Evolutionary conservation across 495 filamentous ascomycete species (phyloP), one percentile per base, ranked within the genome.

Genomic region (Aspergillus avenaceus): DNA sequence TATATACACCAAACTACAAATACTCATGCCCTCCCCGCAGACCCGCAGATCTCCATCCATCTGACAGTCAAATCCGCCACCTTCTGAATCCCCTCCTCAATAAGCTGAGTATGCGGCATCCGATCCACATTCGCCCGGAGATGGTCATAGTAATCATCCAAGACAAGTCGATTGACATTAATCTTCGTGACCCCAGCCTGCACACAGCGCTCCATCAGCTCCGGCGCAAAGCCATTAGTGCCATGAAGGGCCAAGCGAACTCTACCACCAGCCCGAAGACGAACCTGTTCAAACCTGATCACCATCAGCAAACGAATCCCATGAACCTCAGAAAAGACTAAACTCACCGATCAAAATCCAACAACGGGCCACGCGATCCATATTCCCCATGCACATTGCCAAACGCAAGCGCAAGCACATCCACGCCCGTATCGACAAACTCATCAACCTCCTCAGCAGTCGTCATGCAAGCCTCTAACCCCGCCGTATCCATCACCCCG

Each of bases 321-420:
- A n/a, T n/a, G n/a, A n/a, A n/a, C n/a, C n/a, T n/a, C n/a, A n/a
- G n/a, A n/a, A n/a, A n/a, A n/a, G n/a, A n/a, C n/a, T n/a, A n/a
- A n/a, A n/a, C n/a, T n/a, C n/a, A n/a, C n/a, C 86, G 72, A 24
- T 85, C 83, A 67, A 85, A 91, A 63, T 90, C 86, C 32, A 90
- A 60, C 71, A 79, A 79, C 21, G 88, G 85, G 0, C 87, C 88
- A 8, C 84, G 65, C 0, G 84, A 80, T 0, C 87, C 88, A 67
- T 92, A 95, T 56, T 85, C 82, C 4, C 89, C 88, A 71, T 92
- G 88, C 29, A 95, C 85, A 63, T 92, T 92, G 3, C 88, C 88
- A 65, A 95, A 92, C 8, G 87, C 86, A 0, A 88, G 89, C 9
- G 88, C 88, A 12, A 92, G 64, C 82, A 86, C 88, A 64, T 91